Base-by-base conservation (phyloP, 23 red algal species). In the Gracilaria gracilis region DNA sequence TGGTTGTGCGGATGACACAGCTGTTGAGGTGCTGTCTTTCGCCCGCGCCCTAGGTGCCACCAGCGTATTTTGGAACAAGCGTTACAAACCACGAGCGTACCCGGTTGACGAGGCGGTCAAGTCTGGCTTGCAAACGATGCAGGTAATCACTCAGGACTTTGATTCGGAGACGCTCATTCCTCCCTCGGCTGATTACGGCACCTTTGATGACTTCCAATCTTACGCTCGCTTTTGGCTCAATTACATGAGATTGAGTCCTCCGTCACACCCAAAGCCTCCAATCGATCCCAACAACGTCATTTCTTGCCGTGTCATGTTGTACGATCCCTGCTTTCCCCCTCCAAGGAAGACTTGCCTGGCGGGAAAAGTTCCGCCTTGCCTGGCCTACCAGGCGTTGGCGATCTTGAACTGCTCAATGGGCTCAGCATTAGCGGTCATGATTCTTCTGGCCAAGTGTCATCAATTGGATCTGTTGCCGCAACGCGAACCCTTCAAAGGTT, bases 1-100 rank as follows among this genome's bases (percentile, higher is more conserved):
- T 8, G 91, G 79, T n/a, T 69, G 69, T 50, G 49, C 81, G 11
- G 79, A 81, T 3, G 71, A 75, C 11, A 85, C 89, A 1, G 79
- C 81, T 14, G 61, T 40, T 50, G 29, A 80, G 47, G 89, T 93
- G 31, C 48, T 79, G 13, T 78, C 71, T 9, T 79, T 93, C 35
- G 89, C 49, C 25, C 61, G 62, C 20, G 35, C 70, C 7, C 32
- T 87, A 19, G 46, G 74, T 48, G 91, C 91, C 40, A 32, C 71
- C 48, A 51, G 36, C 28, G 91, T 94, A 23, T 85, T 94, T 67
- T 94, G 91, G 91, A 94, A 86, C 35, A 85, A 85, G 74, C 61
- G 91, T 53, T 82, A 83, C 28, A 91, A 91, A 58, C 85, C 85
- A 16, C 48, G 74, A 21, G 85, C 85, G 1, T 89, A 89, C 3